These are phyloP conservation scores for Marchantia paleacea DNA, from an alignment of 225 moss, liverwort and hornwort genomes.

Conservation along the genomic window DNA sequence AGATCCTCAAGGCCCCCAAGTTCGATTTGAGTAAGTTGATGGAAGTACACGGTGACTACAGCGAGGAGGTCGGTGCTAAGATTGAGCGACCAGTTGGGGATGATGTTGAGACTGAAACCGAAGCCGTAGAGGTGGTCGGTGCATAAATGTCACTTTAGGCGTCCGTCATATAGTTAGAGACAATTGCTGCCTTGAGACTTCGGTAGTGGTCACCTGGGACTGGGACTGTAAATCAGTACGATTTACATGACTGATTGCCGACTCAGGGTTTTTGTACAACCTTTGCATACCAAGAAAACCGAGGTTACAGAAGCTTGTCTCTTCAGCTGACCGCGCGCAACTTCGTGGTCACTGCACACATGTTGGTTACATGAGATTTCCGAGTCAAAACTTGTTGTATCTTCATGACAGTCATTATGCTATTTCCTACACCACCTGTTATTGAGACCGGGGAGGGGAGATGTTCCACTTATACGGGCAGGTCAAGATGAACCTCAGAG, in stretches of 20 bases:
- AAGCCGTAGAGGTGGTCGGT: constrained; percentile 39
- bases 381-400: background rate
- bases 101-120: constrained; percentile 30
- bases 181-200: constrained; percentile 5
- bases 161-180: constrained; percentile 3
- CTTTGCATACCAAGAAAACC: constrained; percentile 16
- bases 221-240: constrained; percentile 4
- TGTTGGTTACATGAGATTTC: background rate
- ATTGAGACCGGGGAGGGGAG: background rate
- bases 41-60: constrained; percentile 49
- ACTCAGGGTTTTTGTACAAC: constrained; percentile 23
- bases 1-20: constrained; percentile 43
- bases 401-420: background rate
- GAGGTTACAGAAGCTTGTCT: constrained; percentile 11
- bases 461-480: background rate
- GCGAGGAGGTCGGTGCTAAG: constrained; percentile 42
- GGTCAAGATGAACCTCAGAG: background rate
- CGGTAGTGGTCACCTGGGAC: constrained; percentile 1
- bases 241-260: constrained; percentile 9
- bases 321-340: background rate
- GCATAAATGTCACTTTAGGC: constrained; percentile 17
- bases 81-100: constrained; percentile 46
- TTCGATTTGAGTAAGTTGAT: constrained; percentile 42
- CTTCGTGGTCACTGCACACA: constrained; percentile 1
- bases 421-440: background rate